phyloP scores from a whole-genome alignment of 2,329 filamentous ascomycete genomes.

The Metarhizium sp. region DNA sequence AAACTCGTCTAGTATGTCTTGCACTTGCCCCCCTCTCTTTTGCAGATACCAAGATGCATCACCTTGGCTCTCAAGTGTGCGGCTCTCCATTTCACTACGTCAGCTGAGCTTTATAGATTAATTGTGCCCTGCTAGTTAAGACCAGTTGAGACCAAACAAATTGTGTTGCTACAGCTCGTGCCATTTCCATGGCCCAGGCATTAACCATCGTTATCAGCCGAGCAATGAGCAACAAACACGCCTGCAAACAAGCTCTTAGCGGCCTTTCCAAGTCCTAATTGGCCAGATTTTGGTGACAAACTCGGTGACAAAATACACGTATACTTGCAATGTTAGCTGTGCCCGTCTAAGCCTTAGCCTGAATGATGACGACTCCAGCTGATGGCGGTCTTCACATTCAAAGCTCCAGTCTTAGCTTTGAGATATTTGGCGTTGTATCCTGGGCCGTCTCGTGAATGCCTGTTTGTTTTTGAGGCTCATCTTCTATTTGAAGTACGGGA shows the following conservation, averaged over 20 bases:
- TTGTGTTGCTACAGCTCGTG: background rate
- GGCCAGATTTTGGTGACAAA: background rate
- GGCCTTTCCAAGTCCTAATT: background rate
- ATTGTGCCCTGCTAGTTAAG: background rate
- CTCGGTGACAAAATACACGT: background rate
- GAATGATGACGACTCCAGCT: too few relatives aligned
- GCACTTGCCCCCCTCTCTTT: background rate
- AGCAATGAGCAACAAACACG: background rate
- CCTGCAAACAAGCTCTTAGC: background rate
- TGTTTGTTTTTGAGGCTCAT: too few relatives aligned
- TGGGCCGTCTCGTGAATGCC: too few relatives aligned
- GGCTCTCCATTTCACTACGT: background rate
- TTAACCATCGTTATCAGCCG: background rate
- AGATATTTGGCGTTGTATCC: too few relatives aligned
- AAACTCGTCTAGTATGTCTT: background rate
- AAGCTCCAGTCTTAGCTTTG: too few relatives aligned
- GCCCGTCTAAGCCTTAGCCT: too few relatives aligned
- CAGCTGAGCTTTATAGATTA: background rate
- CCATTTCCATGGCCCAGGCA: too few relatives aligned
- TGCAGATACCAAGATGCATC: background rate
- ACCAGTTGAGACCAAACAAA: background rate
- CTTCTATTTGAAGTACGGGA: too few relatives aligned
- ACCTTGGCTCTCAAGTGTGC: background rate
- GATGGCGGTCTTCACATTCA: too few relatives aligned
- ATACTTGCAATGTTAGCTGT: background rate